A percentile compares a stretch with the other conserved stretches of the same genome.
Evolutionary conservation across 179 eudicot genomes (phyloP).

Genomic region (Pouteria campechiana): DNA sequence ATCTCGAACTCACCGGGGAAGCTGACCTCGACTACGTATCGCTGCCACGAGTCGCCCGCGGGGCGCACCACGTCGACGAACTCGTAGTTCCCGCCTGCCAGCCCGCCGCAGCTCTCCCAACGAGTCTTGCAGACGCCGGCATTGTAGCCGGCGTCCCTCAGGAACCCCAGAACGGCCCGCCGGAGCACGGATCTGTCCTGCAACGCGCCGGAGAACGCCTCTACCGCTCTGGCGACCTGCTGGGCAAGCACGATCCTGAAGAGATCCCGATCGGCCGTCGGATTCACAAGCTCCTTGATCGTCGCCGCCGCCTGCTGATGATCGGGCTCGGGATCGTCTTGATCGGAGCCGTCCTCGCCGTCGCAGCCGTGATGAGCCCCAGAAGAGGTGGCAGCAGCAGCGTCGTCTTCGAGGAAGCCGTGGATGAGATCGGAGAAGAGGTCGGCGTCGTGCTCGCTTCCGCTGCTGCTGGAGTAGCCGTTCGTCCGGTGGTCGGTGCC

Average conservation of each 20-base stretch:
- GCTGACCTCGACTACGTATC: slow-evolving; percentile 63
- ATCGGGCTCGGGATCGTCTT: slow-evolving; percentile 27
- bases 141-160: slow-evolving; percentile 50
- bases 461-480: slow-evolving; percentile 29
- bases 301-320: slow-evolving; percentile 2
- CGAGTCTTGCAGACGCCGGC: slow-evolving; percentile 69
- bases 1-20: slow-evolving; percentile 59
- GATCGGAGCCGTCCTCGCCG: slow-evolving; percentile 2
- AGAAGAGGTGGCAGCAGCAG: background rate
- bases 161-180: slow-evolving; percentile 53
- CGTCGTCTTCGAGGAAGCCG: slow-evolving; percentile 33
- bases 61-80: slow-evolving; percentile 53
- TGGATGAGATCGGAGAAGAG: slow-evolving; percentile 46
- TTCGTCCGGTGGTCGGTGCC: slow-evolving; percentile 3
- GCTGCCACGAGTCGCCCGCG: background rate
- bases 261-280: slow-evolving; percentile 18
- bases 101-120: slow-evolving; percentile 52
- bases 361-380: background rate
- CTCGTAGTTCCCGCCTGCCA: slow-evolving; percentile 61
- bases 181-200: slow-evolving; percentile 13
- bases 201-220: slow-evolving; percentile 17
- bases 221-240: slow-evolving; percentile 31
- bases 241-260: slow-evolving; percentile 22
- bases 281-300: slow-evolving; percentile 10
- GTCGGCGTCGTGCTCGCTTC: slow-evolving; percentile 55